Evolutionary conservation across 1,139 yeast genomes (phyloP).

Genomic region (Kodamaea derodonti): DNA sequence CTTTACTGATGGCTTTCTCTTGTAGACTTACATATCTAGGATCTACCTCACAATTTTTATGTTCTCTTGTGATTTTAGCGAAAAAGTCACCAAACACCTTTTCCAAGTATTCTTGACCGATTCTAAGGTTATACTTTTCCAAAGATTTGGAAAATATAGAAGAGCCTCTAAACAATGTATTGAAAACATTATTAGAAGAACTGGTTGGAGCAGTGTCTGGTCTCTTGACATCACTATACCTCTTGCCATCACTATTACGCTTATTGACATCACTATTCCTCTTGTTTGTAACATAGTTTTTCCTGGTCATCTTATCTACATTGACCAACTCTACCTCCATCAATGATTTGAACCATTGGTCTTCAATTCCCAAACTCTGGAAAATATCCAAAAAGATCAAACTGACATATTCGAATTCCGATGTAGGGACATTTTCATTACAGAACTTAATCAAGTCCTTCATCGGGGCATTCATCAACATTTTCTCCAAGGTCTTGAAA

Average conservation of each 20-base stretch:
- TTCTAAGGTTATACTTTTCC: constrained; percentile 70
- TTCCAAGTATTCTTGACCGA: constrained; percentile 77
- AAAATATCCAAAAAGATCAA: constrained; percentile 59
- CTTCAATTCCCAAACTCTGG: constrained; percentile 60
- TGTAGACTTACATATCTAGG: constrained; percentile 49
- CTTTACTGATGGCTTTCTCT: constrained; percentile 32
- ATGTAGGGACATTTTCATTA: constrained; percentile 37
- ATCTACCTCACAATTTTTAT: constrained; percentile 71
- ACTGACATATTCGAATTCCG: constrained; percentile 53
- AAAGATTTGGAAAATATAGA: constrained; percentile 76
- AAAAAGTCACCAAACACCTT: constrained; percentile 70
- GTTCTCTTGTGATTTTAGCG: constrained; percentile 46
- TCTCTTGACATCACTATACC: constrained; percentile 7
- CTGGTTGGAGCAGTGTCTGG: constrained; percentile 5
- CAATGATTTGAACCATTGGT: constrained; percentile 64
- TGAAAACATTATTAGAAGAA: constrained; percentile 48
- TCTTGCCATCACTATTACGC: constrained; percentile 9
- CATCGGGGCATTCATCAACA: constrained; percentile 51
- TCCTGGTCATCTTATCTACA: constrained; percentile 45
- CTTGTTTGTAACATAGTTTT: constrained; percentile 29
- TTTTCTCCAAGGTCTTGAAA: constrained; percentile 59
- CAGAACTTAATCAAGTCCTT: constrained; percentile 47
- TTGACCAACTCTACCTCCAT: constrained; percentile 60
- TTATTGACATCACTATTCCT: constrained; percentile 9
- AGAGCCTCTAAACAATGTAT: constrained; percentile 81